These are phyloP conservation scores for Saccharomycopsis synnaedendra DNA, from an alignment of 805 yeast genomes.

Conservation along the genomic window DNA sequence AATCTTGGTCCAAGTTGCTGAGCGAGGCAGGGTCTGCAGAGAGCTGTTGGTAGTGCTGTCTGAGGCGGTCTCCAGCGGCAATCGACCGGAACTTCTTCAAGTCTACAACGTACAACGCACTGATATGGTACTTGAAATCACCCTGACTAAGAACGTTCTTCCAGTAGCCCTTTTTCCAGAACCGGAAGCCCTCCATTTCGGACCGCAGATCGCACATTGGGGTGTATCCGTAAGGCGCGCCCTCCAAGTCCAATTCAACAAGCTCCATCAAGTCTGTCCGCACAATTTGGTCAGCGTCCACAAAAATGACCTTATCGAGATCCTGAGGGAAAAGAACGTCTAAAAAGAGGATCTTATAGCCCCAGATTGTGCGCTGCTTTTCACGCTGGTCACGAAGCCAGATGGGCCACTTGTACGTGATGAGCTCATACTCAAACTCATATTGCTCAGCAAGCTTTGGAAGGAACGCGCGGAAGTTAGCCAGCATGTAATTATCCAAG, in stretches of 20 bases:
- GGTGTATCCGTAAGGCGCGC: conserved; percentile 77
- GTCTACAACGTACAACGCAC: conserved; percentile 80
- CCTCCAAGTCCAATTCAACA: conserved; percentile 55
- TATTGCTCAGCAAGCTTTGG: conserved; percentile 45
- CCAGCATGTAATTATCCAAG: conserved; percentile 69
- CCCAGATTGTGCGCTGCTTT: conserved; percentile 75
- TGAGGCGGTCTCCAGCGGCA: conserved; percentile 67
- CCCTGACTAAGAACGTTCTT: conserved; percentile 42
- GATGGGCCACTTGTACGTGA: conserved; percentile 87
- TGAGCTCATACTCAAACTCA: conserved; percentile 60
- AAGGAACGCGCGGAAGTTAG: conserved; percentile 49
- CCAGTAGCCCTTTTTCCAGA: conserved; percentile 97
- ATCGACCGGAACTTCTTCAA: conserved; percentile 49
- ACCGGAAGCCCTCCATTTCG: conserved; percentile 77
- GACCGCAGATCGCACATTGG: conserved; percentile 77
- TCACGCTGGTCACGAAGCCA: conserved; percentile 79
- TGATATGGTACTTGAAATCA: conserved; percentile 59
- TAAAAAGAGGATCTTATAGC: conserved; percentile 73
- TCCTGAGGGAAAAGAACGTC: conserved; percentile 81
- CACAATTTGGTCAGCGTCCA: conserved; percentile 78
- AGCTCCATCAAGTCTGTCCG: conserved; percentile 65
- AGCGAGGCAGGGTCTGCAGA: conserved; percentile 73
- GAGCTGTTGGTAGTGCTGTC: conserved; percentile 76
- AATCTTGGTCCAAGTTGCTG: conserved; percentile 81
- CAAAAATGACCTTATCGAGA: conserved; percentile 65